Conservation (phyloP, 257 asterid genomes). For the Nicotiana attenuata region DNA sequence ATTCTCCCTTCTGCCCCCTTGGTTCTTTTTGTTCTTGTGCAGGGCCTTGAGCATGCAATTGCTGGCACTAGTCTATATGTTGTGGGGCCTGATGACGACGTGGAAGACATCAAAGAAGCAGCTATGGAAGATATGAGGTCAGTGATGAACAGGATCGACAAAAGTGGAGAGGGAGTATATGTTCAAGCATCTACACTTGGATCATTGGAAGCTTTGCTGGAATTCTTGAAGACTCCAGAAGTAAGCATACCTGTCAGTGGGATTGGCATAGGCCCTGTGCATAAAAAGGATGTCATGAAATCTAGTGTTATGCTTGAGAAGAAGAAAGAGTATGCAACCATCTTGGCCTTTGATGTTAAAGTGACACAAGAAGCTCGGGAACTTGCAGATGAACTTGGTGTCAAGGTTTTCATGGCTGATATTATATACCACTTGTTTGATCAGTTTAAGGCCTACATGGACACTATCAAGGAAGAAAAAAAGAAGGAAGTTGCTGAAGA, state of each 20-base stretch:
- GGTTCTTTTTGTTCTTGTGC: conserved; percentile 15
- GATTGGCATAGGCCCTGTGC: conserved; percentile 92
- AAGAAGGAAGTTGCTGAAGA: conserved; percentile 93
- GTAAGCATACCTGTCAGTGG: conserved; percentile 97
- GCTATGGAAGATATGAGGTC: conserved; percentile 96
- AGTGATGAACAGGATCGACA: conserved; percentile 86
- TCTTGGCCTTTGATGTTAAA: conserved; percentile 91
- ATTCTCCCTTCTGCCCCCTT: not conserved
- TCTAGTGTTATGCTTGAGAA: conserved; percentile 98
- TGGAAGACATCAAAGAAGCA: conserved; percentile 69
- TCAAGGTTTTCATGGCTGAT: conserved; percentile 80
- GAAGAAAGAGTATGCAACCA: conserved; percentile 85
- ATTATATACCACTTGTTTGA: conserved; percentile 86
- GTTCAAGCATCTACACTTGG: conserved; percentile 99
- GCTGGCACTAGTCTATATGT: conserved; percentile 92
- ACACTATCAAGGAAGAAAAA: conserved; percentile 91
- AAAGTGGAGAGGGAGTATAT: conserved; percentile 92
- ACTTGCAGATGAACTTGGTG: conserved; percentile 88
- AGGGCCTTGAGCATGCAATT: conserved; percentile 99
- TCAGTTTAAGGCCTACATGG: conserved; percentile 93
- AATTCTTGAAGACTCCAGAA: conserved; percentile 86
- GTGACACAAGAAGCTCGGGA: conserved; percentile 93
- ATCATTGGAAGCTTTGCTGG: conserved; percentile 88
- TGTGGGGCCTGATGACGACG: conserved; percentile 77
- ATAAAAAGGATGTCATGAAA: conserved; percentile 92